Percentiles rank a stretch among this genome's conserved stretches.
Conservation (phyloP, 345 rosid genomes). For the Moricandia arvensis region DNA sequence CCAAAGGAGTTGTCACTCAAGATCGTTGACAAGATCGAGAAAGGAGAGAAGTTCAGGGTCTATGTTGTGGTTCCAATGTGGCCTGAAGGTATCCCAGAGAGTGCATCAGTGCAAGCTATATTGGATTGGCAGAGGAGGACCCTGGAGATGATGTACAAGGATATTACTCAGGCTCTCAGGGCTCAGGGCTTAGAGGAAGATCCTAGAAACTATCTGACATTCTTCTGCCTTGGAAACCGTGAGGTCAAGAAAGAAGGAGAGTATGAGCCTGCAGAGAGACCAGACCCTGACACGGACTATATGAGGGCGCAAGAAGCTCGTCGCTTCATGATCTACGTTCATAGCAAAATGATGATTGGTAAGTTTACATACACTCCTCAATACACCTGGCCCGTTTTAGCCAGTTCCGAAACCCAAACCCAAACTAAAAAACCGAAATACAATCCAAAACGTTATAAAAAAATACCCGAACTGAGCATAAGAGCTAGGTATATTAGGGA, state of each 20-base stretch:
- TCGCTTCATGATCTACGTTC: slow-evolving; percentile 98
- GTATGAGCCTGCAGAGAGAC: slow-evolving; percentile 80
- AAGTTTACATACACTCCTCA: slow-evolving; percentile 24
- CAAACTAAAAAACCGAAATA: background rate
- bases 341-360: slow-evolving; percentile 99
- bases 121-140: slow-evolving; percentile 4
- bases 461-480: background rate
- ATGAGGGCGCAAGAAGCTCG: slow-evolving; percentile 69
- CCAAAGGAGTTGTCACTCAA: slow-evolving; percentile 94
- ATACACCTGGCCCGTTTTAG: background rate
- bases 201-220: slow-evolving; percentile 87
- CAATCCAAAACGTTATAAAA: background rate
- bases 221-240: slow-evolving; percentile 94
- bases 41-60: slow-evolving; percentile 46
- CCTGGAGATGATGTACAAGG: background rate
- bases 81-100: background rate
- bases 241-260: slow-evolving; percentile 89
- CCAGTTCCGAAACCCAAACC: background rate
- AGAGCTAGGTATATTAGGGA: background rate
- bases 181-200: slow-evolving; percentile 72
- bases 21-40: slow-evolving; percentile 80
- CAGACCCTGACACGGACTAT: slow-evolving; percentile 51
- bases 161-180: slow-evolving; percentile 55
- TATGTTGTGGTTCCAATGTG: background rate
- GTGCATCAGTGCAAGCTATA: background rate